A percentile compares a stretch with the other conserved stretches of the same genome.
These are phyloP conservation scores for Linaria vulgaris DNA, from an alignment of 257 asterid species.

Conservation along the genomic window DNA sequence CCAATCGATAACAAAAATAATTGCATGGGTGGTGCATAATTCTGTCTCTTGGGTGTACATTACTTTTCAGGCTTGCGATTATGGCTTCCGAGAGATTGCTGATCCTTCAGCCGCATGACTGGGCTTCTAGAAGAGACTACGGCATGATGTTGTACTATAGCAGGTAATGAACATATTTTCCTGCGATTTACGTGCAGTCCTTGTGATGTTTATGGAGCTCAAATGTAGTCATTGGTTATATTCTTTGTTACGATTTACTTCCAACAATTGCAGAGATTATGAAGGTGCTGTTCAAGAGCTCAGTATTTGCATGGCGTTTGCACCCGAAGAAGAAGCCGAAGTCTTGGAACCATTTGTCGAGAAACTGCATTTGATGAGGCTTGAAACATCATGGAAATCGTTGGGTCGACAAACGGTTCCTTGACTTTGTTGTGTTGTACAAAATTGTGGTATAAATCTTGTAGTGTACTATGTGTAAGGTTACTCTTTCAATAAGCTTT, in stretches of 20 bases:
- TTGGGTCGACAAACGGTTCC: constrained; percentile 50
- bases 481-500: not conserved
- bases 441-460: not conserved
- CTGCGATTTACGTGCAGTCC: not conserved
- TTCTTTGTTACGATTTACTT: not conserved
- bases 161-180: constrained; percentile 42
- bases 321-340: constrained; percentile 85
- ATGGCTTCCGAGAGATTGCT: constrained; percentile 89
- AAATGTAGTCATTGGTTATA: not conserved
- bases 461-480: not conserved
- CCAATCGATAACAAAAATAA: constrained; percentile 1
- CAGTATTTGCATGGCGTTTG: constrained; percentile 95
- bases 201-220: constrained; percentile 5
- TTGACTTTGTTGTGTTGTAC: constrained; percentile 26
- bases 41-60: constrained; percentile 25
- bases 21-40: constrained; percentile 21
- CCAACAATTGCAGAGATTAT: constrained; percentile 54
- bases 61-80: constrained; percentile 70
- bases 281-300: constrained; percentile 91
- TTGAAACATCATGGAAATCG: constrained; percentile 67
- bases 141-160: constrained; percentile 91
- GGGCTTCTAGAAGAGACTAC: constrained; percentile 79
- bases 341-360: constrained; percentile 78
- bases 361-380: constrained; percentile 68
- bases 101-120: constrained; percentile 87